phyloP scores from a whole-genome alignment of 2,329 filamentous ascomycete genomes.

The Pseudohalonectria lignicola region DNA sequence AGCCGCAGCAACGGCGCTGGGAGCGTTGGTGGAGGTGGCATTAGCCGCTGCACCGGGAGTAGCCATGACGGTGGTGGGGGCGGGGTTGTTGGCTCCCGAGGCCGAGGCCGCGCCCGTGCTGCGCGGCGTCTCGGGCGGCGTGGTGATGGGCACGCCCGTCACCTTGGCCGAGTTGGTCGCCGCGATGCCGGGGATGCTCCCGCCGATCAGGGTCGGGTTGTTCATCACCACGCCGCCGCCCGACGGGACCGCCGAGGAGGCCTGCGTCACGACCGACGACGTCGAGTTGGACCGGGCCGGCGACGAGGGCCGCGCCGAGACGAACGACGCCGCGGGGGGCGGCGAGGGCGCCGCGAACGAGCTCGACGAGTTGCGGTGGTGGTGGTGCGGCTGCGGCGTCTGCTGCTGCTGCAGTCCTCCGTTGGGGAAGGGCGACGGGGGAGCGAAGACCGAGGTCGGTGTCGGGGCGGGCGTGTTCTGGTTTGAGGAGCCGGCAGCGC shows the following conservation, averaged over 20 bases:
- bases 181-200: conserved; percentile 65
- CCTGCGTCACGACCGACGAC: conserved; percentile 65
- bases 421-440: conserved; percentile 45
- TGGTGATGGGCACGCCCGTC: conserved; percentile 63
- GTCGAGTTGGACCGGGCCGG: conserved; percentile 79
- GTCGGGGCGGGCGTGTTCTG: conserved; percentile 63
- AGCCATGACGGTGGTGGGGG: too few relatives aligned
- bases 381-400: conserved; percentile 24
- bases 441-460: conserved; percentile 51
- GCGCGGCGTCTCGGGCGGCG: conserved; percentile 80
- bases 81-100: too few relatives aligned
- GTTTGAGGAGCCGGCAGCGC: conserved; percentile 34
- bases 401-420: conserved; percentile 18
- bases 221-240: too few relatives aligned
- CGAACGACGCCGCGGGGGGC: conserved; percentile 40
- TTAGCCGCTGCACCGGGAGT: too few relatives aligned
- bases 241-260: conserved; percentile 33
- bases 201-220: conserved; percentile 69
- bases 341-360: conserved; percentile 48
- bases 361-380: conserved; percentile 47
- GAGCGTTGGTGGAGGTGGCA: too few relatives aligned
- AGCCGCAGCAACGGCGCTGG: conserved; percentile 29
- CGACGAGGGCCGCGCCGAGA: conserved; percentile 58
- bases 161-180: conserved; percentile 59
- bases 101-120: conserved; percentile 43